A percentile compares a stretch with the other conserved stretches of the same genome.
These are phyloP conservation scores for Rhizophlyctis rosea DNA, from an alignment of 192 early-diverging fungal genomes.

Conservation along the genomic window DNA sequence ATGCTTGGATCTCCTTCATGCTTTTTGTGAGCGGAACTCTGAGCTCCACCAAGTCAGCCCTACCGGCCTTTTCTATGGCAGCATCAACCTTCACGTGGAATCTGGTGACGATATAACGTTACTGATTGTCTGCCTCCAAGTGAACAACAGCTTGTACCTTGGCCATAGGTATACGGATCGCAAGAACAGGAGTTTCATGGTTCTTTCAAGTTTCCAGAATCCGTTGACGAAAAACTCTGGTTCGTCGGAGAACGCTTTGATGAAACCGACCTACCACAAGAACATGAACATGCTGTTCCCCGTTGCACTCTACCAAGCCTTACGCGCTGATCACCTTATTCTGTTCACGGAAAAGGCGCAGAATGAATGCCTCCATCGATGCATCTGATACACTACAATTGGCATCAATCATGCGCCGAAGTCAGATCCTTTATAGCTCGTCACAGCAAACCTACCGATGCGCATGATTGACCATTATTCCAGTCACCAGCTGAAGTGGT, in stretches of 20 bases:
- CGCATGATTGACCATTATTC: conserved; percentile 84
- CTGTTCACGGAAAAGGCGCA: conserved; percentile 72
- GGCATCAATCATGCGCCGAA: neutral
- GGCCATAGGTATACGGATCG: conserved; percentile 88
- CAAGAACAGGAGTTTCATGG: conserved; percentile 73
- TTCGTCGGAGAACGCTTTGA: conserved; percentile 90
- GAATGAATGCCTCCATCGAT: conserved; percentile 86
- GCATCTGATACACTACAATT: conserved; percentile 59
- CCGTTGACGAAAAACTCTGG: conserved; percentile 78
- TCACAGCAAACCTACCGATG: conserved; percentile 70
- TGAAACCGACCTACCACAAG: conserved; percentile 63
- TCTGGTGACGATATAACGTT: conserved; percentile 40
- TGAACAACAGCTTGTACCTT: conserved; percentile 50
- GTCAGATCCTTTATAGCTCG: no score
- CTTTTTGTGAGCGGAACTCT: conserved; percentile 70
- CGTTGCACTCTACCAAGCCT: neutral
- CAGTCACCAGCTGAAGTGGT: conserved; percentile 72
- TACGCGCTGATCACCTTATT: conserved; percentile 74
- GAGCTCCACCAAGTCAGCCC: conserved; percentile 69
- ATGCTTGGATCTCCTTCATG: conserved; percentile 81
- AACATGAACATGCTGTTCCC: conserved; percentile 1
- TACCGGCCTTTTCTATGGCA: conserved; percentile 41
- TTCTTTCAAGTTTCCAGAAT: conserved; percentile 85
- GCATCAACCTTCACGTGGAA: conserved; percentile 65
- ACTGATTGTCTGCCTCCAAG: neutral